phyloP scores from a whole-genome alignment of 768 basidiomycete genomes.

The Tricholoma furcatifolium region DNA sequence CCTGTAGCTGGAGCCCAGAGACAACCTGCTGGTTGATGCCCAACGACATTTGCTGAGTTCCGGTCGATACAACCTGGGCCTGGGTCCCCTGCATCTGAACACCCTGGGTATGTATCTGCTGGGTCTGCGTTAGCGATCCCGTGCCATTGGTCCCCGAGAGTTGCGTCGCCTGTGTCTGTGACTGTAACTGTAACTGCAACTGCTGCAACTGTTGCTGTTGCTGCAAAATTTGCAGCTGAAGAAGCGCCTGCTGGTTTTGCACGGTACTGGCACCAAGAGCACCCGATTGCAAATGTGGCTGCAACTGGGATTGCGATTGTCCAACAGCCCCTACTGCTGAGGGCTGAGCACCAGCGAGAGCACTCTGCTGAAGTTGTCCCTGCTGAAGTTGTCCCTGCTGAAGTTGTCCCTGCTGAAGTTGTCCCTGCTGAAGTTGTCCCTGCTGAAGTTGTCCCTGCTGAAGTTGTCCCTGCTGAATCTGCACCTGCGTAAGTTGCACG shows the following conservation, averaged over 20 bases:
- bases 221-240: not conserved
- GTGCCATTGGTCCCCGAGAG: no score
- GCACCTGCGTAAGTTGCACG: slow-evolving; percentile 1
- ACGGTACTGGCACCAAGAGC: not conserved
- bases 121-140: no score
- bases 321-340: not conserved
- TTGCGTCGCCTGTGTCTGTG: no score
- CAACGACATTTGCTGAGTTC: not conserved
- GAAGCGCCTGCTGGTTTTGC: not conserved
- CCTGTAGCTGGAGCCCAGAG: not conserved
- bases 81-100: not conserved
- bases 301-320: not conserved
- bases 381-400: not conserved
- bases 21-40: not conserved
- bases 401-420: no score
- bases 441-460: no score
- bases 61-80: not conserved
- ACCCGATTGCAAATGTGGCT: not conserved
- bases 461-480: no score
- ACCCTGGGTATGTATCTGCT: no score
- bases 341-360: not conserved
- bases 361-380: not conserved
- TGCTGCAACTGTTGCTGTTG: not conserved
- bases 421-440: no score
- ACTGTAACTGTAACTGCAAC: not conserved